Evolutionary conservation across 108 stramenopile genomes (phyloP).

Genomic region (Cyclotella atomus): DNA sequence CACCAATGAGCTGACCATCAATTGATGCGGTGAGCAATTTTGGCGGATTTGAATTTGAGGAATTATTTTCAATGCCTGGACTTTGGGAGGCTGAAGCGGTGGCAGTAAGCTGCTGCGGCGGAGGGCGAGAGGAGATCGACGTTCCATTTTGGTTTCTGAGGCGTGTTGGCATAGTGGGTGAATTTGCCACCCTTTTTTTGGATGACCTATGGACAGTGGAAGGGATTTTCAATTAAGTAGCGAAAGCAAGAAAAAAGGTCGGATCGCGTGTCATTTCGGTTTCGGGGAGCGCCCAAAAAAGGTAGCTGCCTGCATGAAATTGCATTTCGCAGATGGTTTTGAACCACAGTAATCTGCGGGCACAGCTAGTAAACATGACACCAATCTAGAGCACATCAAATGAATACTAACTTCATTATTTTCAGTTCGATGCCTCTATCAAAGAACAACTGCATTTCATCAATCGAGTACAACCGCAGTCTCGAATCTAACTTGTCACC

Average conservation of each 20-base stretch:
- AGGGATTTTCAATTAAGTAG: neutral
- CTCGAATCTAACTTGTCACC: no score
- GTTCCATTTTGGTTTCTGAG: neutral
- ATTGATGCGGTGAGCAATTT: neutral
- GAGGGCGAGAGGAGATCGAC: neutral
- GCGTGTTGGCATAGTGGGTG: neutral
- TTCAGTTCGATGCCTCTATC: no score
- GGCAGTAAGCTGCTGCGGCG: neutral
- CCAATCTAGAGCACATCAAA: no score
- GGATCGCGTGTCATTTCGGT: neutral
- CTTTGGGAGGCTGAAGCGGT: neutral
- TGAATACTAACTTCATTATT: no score
- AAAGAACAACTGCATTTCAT: no score
- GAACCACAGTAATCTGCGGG: no score
- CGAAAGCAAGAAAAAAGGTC: neutral
- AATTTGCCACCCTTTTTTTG: neutral
- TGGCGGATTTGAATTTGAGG: neutral
- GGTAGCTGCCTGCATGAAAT: conserved; percentile 2
- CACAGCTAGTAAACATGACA: no score
- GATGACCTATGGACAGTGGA: neutral
- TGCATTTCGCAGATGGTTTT: no score
- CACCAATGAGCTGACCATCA: neutral
- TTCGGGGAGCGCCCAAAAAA: neutral
- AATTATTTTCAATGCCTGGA: neutral
- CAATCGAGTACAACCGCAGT: no score